Base-by-base conservation (phyloP, 345 rosid genomes). In the Nephelium lappaceum region DNA sequence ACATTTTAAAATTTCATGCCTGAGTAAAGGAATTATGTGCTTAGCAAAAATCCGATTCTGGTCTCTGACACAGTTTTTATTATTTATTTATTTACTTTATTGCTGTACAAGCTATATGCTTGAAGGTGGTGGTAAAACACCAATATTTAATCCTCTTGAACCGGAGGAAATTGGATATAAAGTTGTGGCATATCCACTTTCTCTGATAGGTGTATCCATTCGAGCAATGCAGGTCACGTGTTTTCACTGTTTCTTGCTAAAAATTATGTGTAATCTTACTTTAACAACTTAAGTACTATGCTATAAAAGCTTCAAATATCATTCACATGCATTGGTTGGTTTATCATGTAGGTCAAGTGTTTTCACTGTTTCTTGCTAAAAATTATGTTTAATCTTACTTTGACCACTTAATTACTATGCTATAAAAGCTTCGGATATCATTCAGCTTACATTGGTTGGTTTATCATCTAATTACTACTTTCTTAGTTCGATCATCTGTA, bases 91-190 rank as follows among this genome's bases (percentile, higher is more conserved):
- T n/a, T n/a, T n/a, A n/a, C n/a, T n/a, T n/a, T n/a, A n/a, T n/a
- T n/a, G 41, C 49, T 43, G 18, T 73, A 75, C 79, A 94, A 96
- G 96, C 92, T 82, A 88, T 84, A 89, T 92, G 95, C 94, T 91
- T 77, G 98, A 95, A 91, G 97, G 91, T 74, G 96, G 99, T 51
- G 99, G 99, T 14, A 95, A 92, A 81, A 76, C 88, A 36, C 96
- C 97, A 6, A 91, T 93, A 31, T 81, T 91, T 18, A 86, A 82
- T 86, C 96, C 95, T 5, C 80, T 90, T 69, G 97, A 95, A 82
- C 91, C 92, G 64, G 97, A 93, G 80, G 95, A 89, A 80, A 68
- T 95, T 60, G 98, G 98, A 74, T 95, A 85, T 83, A 93, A 95
- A 83, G 86, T 95, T 73, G 97, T 90, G n/a, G 88, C 77, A 10